Conservation (phyloP, 331 rosid species). For the Quercus phellos region DNA sequence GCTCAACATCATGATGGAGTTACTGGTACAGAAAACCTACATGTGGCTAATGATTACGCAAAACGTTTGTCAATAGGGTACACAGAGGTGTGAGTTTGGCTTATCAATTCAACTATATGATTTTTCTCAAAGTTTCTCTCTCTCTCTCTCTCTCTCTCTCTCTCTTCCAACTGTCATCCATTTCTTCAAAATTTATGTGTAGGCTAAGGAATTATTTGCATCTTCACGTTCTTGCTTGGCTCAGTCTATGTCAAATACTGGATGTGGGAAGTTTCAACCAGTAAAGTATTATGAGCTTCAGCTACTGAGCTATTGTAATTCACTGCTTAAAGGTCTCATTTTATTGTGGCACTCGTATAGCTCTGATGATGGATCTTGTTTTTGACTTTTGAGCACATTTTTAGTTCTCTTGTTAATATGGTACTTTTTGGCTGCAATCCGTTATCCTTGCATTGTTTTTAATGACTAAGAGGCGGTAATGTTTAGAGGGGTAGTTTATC, state of each 20-base stretch:
- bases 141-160: background rate
- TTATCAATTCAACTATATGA: background rate
- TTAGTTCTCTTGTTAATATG: background rate
- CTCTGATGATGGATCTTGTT: background rate
- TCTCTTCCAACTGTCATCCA: background rate
- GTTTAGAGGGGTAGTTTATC: background rate
- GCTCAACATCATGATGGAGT: conserved; percentile 63
- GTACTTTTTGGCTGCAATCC: background rate
- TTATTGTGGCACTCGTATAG: background rate
- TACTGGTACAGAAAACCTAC: conserved; percentile 51
- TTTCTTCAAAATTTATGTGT: conserved; percentile 23
- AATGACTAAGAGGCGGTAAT: background rate
- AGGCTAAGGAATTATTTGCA: conserved; percentile 80
- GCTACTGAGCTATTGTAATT: conserved; percentile 10
- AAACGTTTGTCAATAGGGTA: conserved; percentile 51
- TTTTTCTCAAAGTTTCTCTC: background rate
- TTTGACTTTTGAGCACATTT: background rate
- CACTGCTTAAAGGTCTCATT: background rate
- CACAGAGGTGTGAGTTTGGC: conserved; percentile 27
- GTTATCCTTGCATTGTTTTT: background rate
- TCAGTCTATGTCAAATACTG: conserved; percentile 34
- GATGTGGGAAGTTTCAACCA: conserved; percentile 59
- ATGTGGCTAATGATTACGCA: conserved; percentile 59
- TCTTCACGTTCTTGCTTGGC: conserved; percentile 63
- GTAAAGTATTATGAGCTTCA: conserved; percentile 31